Percentiles rank a stretch among this genome's conserved stretches.
Evolutionary conservation across 129 eudicot genomes (phyloP).

Genomic region (Centrapalus pauciflorus): DNA sequence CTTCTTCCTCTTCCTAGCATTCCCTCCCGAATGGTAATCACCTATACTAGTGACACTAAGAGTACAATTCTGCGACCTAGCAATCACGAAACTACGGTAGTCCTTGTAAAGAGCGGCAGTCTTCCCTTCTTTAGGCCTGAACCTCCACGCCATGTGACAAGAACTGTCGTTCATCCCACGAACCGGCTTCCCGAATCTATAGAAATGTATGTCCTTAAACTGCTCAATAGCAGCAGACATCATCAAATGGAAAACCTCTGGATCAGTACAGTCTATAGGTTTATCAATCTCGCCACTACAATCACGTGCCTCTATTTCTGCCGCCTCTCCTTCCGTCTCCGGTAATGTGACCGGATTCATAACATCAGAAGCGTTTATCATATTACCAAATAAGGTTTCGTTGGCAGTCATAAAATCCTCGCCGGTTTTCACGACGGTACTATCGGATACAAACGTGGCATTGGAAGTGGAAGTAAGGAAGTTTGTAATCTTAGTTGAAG

Average conservation of each 20-base stretch:
- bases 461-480: slow-evolving; percentile 68
- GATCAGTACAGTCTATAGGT: slow-evolving; percentile 75
- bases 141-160: slow-evolving; percentile 98
- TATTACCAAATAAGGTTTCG: slow-evolving; percentile 44
- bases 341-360: neutral
- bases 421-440: slow-evolving; percentile 68
- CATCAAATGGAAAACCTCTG: slow-evolving; percentile 79
- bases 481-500: slow-evolving; percentile 61
- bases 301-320: slow-evolving; percentile 24
- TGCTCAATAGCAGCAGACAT: slow-evolving; percentile 74
- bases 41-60: slow-evolving; percentile 67
- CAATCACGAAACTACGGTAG: slow-evolving; percentile 61
- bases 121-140: slow-evolving; percentile 85
- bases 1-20: slow-evolving; percentile 75
- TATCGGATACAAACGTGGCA: slow-evolving; percentile 71
- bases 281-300: slow-evolving; percentile 56
- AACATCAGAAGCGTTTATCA: slow-evolving; percentile 55
- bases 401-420: slow-evolving; percentile 70
- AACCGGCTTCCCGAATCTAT: slow-evolving; percentile 81
- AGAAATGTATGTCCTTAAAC: slow-evolving; percentile 78
- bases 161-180: slow-evolving; percentile 54
- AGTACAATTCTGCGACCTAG: slow-evolving; percentile 55
- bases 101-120: slow-evolving; percentile 70
- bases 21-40: slow-evolving; percentile 77
- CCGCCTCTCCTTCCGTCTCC: slow-evolving; percentile 10